Conservation (phyloP, 257 asterid species). For the Lycium ferocissimum region DNA sequence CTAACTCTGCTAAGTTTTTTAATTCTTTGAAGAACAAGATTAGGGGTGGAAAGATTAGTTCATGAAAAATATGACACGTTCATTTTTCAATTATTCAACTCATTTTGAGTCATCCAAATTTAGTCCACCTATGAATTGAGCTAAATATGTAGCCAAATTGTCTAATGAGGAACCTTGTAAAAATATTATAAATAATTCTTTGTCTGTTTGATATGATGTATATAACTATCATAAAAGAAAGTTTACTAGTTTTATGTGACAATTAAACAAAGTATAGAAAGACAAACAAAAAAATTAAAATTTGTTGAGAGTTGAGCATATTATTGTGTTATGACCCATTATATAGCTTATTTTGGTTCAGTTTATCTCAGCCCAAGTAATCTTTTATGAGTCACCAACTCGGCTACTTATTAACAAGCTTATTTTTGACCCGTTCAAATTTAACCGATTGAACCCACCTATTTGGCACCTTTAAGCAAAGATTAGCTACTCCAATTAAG, state of each 20-base stretch:
- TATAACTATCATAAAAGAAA: no score
- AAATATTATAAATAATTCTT: no score
- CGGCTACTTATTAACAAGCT: not conserved
- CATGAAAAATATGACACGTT: not conserved
- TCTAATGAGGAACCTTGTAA: no score
- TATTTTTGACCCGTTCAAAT: not conserved
- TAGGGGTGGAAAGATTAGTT: not conserved
- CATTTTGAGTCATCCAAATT: no score
- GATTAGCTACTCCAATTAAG: slow-evolving; percentile 11
- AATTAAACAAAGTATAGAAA: no score
- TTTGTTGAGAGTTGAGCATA: no score
- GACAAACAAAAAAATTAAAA: not conserved
- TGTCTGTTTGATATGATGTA: not conserved
- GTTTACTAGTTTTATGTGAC: no score
- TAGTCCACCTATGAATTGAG: no score
- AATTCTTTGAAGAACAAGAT: not conserved
- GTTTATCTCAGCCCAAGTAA: not conserved
- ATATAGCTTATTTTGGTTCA: not conserved
- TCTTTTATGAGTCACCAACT: not conserved
- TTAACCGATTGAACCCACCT: not conserved
- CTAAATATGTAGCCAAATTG: not conserved
- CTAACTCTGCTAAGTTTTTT: not conserved
- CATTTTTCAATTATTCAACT: no score
- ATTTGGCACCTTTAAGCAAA: not conserved
- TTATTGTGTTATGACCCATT: no score